Evolutionary conservation across 306 rosid species (phyloP), one percentile per base, ranked within the genome.

Genomic region (Urtica urens): DNA sequence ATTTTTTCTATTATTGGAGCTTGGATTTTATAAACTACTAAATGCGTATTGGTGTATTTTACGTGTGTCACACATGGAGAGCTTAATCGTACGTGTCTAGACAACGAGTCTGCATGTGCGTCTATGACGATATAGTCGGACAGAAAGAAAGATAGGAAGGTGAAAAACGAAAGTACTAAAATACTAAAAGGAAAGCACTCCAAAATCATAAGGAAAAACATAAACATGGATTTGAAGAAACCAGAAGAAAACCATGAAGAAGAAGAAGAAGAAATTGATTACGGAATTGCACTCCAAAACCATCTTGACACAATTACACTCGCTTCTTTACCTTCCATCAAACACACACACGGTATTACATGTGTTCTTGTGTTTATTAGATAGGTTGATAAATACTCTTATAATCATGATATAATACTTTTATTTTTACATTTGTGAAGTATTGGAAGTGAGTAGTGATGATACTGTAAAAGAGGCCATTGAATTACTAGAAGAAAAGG

Each of bases 381-480:
- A n/a, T n/a, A n/a, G n/a, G n/a, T n/a, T n/a, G n/a, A n/a, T n/a
- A n/a, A n/a, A n/a, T n/a, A n/a, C 16, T 13, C 43, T 15, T 45
- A 16, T 23, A 41, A 41, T 41, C 23, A 9, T 12, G 22, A 19
- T 21, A 8, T 0, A 12, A 14, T 1, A 1, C 19, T 2, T 20
- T 6, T 57, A 31, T 11, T 13, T 23, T 35, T 18, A 39, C 43
- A 0, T 55, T 21, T 7, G 17, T 2, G 1, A 51, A 81, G 93
- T 70, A 44, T 45, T 76, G 63, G 87, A 77, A 59, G 49, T 86
- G 59, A 74, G 70, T 62, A 58, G 65, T 38, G 88, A 75, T 45
- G 79, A 69, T 38, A 38, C 22, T 46, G 59, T 86, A 6, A 67
- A 62, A 62, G 68, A 81, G 49, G 93, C 82, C 40, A 72, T 76